These are phyloP conservation scores for Suhomyces maxii DNA, from an alignment of 1,139 yeast species.

Conservation along the genomic window DNA sequence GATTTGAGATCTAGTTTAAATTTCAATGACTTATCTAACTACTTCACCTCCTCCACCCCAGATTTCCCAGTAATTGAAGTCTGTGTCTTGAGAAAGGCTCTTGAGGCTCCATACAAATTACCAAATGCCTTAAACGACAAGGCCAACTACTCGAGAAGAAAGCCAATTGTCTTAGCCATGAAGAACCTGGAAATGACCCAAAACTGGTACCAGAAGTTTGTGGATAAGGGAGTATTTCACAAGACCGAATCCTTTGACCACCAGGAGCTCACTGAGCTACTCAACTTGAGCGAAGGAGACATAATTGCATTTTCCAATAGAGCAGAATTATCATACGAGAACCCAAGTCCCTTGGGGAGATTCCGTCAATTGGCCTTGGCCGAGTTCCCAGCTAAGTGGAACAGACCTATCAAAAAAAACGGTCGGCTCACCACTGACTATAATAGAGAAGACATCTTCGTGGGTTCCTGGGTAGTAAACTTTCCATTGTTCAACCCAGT, in stretches of 20 bases:
- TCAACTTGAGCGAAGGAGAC: conserved; percentile 66
- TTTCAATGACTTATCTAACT: conserved; percentile 49
- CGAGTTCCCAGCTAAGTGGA: conserved; percentile 52
- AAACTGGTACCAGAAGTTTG: conserved; percentile 44
- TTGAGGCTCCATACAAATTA: conserved; percentile 32
- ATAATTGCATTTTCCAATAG: conserved; percentile 74
- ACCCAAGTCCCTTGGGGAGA: conserved; percentile 92
- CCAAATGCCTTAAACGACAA: conserved; percentile 43
- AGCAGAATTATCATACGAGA: conserved; percentile 69
- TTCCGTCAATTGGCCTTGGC: conserved; percentile 73
- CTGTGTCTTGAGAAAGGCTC: conserved; percentile 57
- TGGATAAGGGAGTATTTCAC: conserved; percentile 30
- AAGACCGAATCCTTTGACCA: conserved; percentile 18
- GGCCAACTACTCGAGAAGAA: conserved; percentile 54
- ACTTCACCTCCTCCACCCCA: conserved; percentile 32
- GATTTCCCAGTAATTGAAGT: conserved; percentile 70
- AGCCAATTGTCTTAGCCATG: conserved; percentile 58
- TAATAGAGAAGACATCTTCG: conserved; percentile 39
- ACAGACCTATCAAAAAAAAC: conserved; percentile 34
- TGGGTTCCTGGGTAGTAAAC: conserved; percentile 83
- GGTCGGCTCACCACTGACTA: conserved; percentile 19
- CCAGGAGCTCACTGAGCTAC: conserved; percentile 24
- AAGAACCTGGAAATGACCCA: conserved; percentile 34
- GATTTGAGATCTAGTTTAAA: conserved; percentile 68
- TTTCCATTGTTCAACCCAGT: conserved; percentile 88